Evolutionary conservation across 352 stramenopile species (phyloP).

Genomic region (Globisporangium megalacanthum): DNA sequence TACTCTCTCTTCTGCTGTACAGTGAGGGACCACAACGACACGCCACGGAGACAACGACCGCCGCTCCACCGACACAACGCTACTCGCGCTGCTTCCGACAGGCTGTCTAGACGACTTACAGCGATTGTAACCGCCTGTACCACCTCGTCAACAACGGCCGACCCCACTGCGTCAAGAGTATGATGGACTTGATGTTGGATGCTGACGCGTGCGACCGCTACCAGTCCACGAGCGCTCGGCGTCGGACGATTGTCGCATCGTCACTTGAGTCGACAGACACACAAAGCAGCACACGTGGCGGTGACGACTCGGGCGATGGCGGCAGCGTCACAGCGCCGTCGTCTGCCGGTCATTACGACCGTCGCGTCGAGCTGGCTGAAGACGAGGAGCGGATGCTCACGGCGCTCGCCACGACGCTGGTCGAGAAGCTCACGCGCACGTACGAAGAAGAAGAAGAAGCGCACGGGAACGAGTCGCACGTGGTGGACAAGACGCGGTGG

Average conservation of each 20-base stretch:
- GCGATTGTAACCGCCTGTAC: too few species aligned
- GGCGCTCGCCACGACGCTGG: slow-evolving; percentile 29
- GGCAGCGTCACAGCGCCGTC: slow-evolving; percentile 9
- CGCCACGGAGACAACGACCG: too few species aligned
- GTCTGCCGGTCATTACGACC: slow-evolving; percentile 1
- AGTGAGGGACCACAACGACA: too few species aligned
- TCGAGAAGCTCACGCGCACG: slow-evolving; percentile 27
- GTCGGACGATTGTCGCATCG: not conserved
- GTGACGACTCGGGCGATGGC: slow-evolving; percentile 2
- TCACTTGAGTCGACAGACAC: not conserved
- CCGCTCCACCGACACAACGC: too few species aligned
- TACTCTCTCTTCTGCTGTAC: too few species aligned
- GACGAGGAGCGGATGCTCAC: slow-evolving; percentile 46
- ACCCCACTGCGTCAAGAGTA: too few species aligned
- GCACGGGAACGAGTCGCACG: slow-evolving; percentile 15
- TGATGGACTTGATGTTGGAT: slow-evolving; percentile 13
- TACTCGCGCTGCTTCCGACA: too few species aligned
- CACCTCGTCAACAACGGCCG: too few species aligned
- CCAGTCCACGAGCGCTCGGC: slow-evolving; percentile 3
- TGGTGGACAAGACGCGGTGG: slow-evolving; percentile 46
- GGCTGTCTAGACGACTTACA: too few species aligned
- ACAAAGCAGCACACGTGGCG: not conserved
- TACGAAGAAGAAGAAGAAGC: slow-evolving; percentile 20
- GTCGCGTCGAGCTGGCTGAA: slow-evolving; percentile 27
- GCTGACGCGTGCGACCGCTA: not conserved